A percentile compares a stretch with the other conserved stretches of the same genome.
Evolutionary conservation across 2,329 filamentous ascomycete species (phyloP).

Genomic region (Cladobotryum protrusum): DNA sequence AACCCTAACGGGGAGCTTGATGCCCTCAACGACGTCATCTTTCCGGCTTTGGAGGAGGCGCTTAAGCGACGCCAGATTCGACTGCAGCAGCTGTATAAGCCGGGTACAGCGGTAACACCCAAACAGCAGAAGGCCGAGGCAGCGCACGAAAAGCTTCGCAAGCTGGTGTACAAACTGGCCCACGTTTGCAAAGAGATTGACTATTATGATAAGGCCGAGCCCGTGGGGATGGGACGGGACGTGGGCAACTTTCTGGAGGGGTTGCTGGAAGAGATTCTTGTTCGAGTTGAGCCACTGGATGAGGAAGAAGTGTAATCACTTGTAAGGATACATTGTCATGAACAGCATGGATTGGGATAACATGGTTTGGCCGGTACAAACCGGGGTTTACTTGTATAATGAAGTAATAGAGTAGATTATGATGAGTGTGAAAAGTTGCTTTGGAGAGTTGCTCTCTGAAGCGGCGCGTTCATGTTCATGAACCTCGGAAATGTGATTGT

Average conservation of each 20-base stretch:
- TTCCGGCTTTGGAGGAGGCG: constrained; percentile 87
- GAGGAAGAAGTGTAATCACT: constrained; percentile 48
- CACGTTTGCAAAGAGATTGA: constrained; percentile 87
- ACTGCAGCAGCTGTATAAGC: constrained; percentile 46
- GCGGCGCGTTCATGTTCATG: too few relatives aligned
- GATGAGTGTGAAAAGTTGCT: too few relatives aligned
- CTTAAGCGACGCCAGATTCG: constrained; percentile 70
- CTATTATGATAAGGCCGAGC: constrained; percentile 74
- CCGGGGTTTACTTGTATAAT: background rate
- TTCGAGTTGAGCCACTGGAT: constrained; percentile 82
- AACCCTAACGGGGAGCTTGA: constrained; percentile 67
- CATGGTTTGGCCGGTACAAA: background rate
- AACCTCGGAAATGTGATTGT: too few relatives aligned
- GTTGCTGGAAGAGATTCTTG: constrained; percentile 86
- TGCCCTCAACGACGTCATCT: constrained; percentile 82
- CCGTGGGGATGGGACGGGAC: constrained; percentile 89
- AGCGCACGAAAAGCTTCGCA: constrained; percentile 75
- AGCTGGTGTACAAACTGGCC: constrained; percentile 75
- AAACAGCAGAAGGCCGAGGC: constrained; percentile 62
- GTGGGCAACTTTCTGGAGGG: constrained; percentile 87
- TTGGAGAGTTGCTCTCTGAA: too few relatives aligned
- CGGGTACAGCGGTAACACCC: constrained; percentile 43
- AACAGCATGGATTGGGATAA: background rate
- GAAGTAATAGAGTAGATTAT: too few relatives aligned
- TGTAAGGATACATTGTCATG: background rate